These are phyloP conservation scores for Saccharomyces mikatae DNA, from an alignment of 805 yeast genomes.

Conservation along the genomic window DNA sequence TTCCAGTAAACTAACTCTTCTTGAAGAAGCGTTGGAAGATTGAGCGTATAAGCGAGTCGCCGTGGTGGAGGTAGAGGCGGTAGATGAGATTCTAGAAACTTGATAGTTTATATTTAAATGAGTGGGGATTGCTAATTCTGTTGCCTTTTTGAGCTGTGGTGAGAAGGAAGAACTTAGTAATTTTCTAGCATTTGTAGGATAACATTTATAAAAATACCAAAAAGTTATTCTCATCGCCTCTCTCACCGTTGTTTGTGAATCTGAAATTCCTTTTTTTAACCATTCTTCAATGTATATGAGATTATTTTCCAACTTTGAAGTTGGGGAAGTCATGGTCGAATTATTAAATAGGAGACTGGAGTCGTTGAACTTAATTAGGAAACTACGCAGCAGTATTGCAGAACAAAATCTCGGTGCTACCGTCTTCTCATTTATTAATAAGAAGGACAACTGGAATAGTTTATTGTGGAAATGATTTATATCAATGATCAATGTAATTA, in stretches of 20 bases:
- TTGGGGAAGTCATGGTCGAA: slow-evolving; percentile 18
- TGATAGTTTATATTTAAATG: slow-evolving; percentile 22
- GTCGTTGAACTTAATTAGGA: slow-evolving; percentile 43
- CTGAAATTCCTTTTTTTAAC: slow-evolving; percentile 55
- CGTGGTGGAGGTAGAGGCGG: slow-evolving; percentile 6
- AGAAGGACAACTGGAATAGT: slow-evolving; percentile 40
- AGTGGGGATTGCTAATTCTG: slow-evolving; percentile 51
- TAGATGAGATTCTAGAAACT: slow-evolving; percentile 5
- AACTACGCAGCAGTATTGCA: slow-evolving; percentile 60
- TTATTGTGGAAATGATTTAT: slow-evolving; percentile 44
- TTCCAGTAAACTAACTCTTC: slow-evolving; percentile 30
- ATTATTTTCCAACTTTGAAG: slow-evolving; percentile 32
- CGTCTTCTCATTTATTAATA: slow-evolving; percentile 59
- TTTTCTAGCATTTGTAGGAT: slow-evolving; percentile 44
- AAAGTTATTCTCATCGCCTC: slow-evolving; percentile 64
- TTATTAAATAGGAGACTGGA: not conserved
- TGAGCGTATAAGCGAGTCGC: slow-evolving; percentile 1
- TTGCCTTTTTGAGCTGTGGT: slow-evolving; percentile 39
- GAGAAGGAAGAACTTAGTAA: slow-evolving; percentile 27
- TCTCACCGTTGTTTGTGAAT: slow-evolving; percentile 74
- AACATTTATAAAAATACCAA: slow-evolving; percentile 57
- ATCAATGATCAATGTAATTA: slow-evolving; percentile 46
- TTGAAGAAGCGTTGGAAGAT: slow-evolving; percentile 35
- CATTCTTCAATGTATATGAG: slow-evolving; percentile 37
- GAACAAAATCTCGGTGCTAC: slow-evolving; percentile 62